Conservation (phyloP, 2,329 filamentous ascomycete species). For the Fusarium sarcochroum region DNA sequence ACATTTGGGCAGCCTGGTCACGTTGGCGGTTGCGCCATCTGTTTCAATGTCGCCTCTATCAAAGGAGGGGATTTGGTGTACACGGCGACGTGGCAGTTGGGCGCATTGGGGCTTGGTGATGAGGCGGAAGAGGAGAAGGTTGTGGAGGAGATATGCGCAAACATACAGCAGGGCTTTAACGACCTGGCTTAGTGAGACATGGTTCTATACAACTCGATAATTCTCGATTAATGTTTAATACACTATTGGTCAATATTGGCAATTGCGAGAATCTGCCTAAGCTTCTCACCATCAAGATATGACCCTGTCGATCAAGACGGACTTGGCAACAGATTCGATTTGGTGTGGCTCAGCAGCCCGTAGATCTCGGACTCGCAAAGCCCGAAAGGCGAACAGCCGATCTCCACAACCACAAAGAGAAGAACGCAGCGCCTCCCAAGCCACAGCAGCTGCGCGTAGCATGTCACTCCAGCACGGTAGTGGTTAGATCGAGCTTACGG, state of each 20-base stretch:
- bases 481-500: slow-evolving; percentile 32
- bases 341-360: slow-evolving; percentile 25
- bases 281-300: neutral
- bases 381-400: neutral
- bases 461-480: slow-evolving; percentile 33
- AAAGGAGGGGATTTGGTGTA: slow-evolving; percentile 41
- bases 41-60: slow-evolving; percentile 40
- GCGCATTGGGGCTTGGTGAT: slow-evolving; percentile 40
- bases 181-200: slow-evolving; percentile 13
- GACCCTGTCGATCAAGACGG: slow-evolving; percentile 27
- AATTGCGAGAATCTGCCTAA: slow-evolving; percentile 21
- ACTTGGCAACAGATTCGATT: slow-evolving; percentile 17
- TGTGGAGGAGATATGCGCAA: slow-evolving; percentile 38
- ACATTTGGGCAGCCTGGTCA: slow-evolving; percentile 46
- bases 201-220: too few relatives aligned
- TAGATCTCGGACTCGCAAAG: slow-evolving; percentile 16
- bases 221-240: slow-evolving; percentile 13
- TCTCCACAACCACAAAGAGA: slow-evolving; percentile 18
- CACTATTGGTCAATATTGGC: neutral
- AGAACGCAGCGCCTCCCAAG: slow-evolving; percentile 11
- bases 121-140: slow-evolving; percentile 34
- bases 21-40: slow-evolving; percentile 33
- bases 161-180: slow-evolving; percentile 32
- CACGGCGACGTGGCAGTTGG: slow-evolving; percentile 45
- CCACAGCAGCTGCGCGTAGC: slow-evolving; percentile 21